These are phyloP conservation scores for Xylariaceae sp. DNA, from an alignment of 2,329 filamentous ascomycete genomes.

Conservation along the genomic window DNA sequence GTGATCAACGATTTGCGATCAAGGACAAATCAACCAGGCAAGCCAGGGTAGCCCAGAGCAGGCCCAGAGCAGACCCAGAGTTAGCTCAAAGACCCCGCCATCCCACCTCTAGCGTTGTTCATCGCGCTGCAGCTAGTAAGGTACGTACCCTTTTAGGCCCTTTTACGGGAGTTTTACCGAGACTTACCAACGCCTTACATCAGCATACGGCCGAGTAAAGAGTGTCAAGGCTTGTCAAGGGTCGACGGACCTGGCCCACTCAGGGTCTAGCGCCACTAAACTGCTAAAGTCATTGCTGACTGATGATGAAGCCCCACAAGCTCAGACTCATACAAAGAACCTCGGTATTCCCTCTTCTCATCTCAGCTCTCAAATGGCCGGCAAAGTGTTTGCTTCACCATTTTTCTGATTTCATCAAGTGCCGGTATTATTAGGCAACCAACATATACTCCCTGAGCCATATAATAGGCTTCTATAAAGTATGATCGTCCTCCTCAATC, in stretches of 20 bases:
- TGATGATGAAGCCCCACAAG: conserved; percentile 12
- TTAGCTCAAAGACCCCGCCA: conserved; percentile 25
- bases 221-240: background rate
- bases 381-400: background rate
- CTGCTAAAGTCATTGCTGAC: conserved; percentile 30
- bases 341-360: background rate
- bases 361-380: too few relatives aligned
- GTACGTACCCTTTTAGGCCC: conserved; percentile 2
- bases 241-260: too few relatives aligned
- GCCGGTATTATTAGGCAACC: background rate
- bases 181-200: conserved; percentile 41
- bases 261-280: conserved; percentile 12
- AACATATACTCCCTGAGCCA: background rate
- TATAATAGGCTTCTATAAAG: background rate
- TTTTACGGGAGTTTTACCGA: conserved; percentile 5
- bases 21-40: conserved; percentile 30
- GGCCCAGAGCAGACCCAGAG: too few relatives aligned
- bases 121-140: conserved; percentile 4
- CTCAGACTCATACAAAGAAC: background rate
- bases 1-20: conserved; percentile 31
- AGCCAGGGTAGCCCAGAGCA: background rate
- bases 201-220: conserved; percentile 26
- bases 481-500: background rate
- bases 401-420: background rate
- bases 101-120: conserved; percentile 25